Percentiles rank a stretch among this genome's conserved stretches.
Evolutionary conservation across 129 eudicot species (phyloP).

Genomic region (Escallonia rubra): DNA sequence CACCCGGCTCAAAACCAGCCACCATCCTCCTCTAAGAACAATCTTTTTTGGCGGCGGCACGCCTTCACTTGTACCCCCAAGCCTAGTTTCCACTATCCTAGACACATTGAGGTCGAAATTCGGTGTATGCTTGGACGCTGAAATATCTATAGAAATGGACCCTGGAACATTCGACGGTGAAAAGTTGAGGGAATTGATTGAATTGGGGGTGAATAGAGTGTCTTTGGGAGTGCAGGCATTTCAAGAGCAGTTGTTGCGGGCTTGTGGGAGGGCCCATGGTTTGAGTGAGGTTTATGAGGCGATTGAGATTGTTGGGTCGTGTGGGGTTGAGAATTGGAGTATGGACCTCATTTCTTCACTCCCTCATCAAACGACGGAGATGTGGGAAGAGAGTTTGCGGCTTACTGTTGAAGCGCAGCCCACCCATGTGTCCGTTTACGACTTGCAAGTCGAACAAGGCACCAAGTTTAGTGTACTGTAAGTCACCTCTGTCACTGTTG

Average conservation of each 20-base stretch:
- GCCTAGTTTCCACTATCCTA: conserved; percentile 58
- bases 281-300: conserved; percentile 75
- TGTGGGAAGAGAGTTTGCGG: conserved; percentile 91
- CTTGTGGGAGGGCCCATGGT: conserved; percentile 93
- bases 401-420: conserved; percentile 63
- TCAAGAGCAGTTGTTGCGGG: conserved; percentile 78
- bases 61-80: conserved; percentile 90
- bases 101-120: conserved; percentile 51
- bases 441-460: conserved; percentile 80
- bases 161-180: conserved; percentile 83
- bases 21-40: conserved; percentile 75
- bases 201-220: conserved; percentile 88
- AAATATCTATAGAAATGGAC: conserved; percentile 97
- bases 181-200: conserved; percentile 59
- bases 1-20: conserved; percentile 25
- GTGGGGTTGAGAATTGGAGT: conserved; percentile 86
- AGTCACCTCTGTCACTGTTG: conserved; percentile 18
- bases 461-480: conserved; percentile 83
- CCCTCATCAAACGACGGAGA: conserved; percentile 69
- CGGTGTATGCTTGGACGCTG: conserved; percentile 66
- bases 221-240: conserved; percentile 95
- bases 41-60: conserved; percentile 96
- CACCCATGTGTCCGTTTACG: conserved; percentile 79
- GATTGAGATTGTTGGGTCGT: conserved; percentile 54
- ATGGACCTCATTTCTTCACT: conserved; percentile 90